phyloP scores from a whole-genome alignment of 805 yeast genomes.

The Ogataea degrootiae region DNA sequence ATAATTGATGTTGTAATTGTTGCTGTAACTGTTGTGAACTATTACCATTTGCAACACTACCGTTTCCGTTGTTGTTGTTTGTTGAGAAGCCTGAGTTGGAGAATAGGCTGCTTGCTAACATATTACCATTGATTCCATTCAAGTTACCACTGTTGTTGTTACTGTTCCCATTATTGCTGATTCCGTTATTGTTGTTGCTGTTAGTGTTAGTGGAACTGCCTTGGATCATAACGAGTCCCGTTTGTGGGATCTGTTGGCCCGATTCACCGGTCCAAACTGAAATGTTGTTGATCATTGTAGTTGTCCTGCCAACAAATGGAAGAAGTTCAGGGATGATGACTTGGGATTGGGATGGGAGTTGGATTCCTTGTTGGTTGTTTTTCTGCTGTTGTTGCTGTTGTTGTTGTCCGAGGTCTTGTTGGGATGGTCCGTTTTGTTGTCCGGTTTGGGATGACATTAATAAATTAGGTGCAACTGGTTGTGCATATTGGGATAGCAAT shows the following conservation, averaged over 20 bases:
- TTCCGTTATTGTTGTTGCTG: conserved; percentile 4
- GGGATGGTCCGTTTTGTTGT: not conserved
- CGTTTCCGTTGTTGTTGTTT: not conserved
- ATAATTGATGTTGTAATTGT: not conserved
- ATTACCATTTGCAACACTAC: not conserved
- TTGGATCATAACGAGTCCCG: conserved; percentile 29
- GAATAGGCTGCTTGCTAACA: too few relatives aligned
- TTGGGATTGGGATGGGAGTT: conserved; percentile 13
- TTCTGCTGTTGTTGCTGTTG: conserved; percentile 5
- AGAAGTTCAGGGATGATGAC: conserved; percentile 24
- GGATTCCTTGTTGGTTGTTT: conserved; percentile 2
- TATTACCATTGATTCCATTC: not conserved
- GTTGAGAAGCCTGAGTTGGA: too few relatives aligned
- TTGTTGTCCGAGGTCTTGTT: not conserved
- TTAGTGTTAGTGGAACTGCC: conserved; percentile 4
- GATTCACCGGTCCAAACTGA: conserved; percentile 55
- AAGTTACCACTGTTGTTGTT: not conserved
- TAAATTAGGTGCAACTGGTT: not conserved
- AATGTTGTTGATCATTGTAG: conserved; percentile 56
- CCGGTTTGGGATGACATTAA: not conserved
- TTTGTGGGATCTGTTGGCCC: conserved; percentile 36
- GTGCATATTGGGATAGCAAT: not conserved
- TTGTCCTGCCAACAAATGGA: conserved; percentile 44
- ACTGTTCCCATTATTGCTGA: conserved; percentile 1
- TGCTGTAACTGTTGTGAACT: not conserved